Percentiles rank a stretch among this genome's conserved stretches.
Evolutionary conservation across 2,329 filamentous ascomycete genomes (phyloP).

Genomic region (Tolypocladium amazonense): DNA sequence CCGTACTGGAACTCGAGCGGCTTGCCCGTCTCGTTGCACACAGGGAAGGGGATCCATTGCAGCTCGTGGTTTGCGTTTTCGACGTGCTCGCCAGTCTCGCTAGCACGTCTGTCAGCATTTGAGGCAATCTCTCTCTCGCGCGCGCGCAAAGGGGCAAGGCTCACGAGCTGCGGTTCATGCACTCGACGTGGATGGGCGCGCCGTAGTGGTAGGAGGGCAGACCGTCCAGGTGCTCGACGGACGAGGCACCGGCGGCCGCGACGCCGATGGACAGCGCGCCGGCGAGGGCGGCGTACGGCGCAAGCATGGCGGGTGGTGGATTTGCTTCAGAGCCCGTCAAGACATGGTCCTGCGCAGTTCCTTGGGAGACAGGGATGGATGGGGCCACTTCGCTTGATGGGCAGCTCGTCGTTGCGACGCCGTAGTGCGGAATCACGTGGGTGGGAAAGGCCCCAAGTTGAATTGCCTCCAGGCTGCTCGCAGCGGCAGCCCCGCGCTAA

Average conservation of each 20-base stretch:
- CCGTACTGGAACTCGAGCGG: slow-evolving; percentile 84
- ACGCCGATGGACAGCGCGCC: slow-evolving; percentile 15
- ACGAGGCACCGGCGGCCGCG: slow-evolving; percentile 17
- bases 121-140: neutral
- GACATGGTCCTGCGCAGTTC: neutral
- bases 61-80: slow-evolving; percentile 71
- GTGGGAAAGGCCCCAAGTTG: neutral
- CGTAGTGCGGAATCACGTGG: neutral
- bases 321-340: neutral
- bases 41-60: slow-evolving; percentile 83
- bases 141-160: slow-evolving; percentile 11
- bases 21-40: slow-evolving; percentile 76
- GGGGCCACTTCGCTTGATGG: neutral
- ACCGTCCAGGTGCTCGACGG: slow-evolving; percentile 17
- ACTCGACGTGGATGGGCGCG: slow-evolving; percentile 58
- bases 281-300: slow-evolving; percentile 5
- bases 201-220: slow-evolving; percentile 56
- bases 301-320: neutral
- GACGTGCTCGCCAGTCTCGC: slow-evolving; percentile 84
- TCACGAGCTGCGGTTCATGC: slow-evolving; percentile 64
- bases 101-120: slow-evolving; percentile 21
- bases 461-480: neutral
- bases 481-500: neutral
- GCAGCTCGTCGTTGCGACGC: neutral
- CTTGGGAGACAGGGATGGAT: neutral